Base-by-base conservation (phyloP, 2,329 filamentous ascomycete genomes). In the Talaromyces sp. region DNA sequence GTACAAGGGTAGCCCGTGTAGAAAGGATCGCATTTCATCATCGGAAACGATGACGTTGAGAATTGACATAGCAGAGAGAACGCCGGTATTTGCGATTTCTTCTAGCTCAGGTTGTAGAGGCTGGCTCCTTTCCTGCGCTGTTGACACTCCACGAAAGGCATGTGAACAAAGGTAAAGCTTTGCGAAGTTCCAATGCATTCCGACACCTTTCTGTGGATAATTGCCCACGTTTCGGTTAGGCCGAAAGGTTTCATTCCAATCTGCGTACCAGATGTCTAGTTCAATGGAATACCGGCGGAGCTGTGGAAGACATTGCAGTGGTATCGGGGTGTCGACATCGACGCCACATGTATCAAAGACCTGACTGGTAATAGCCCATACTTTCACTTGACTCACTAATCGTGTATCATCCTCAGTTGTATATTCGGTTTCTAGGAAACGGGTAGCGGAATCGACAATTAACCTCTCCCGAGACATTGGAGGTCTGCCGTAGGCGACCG, bases 161-260 rank as follows among this genome's bases (percentile, higher is more conserved):
- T 81, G 78, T 0, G 81, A 81, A 58, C 78, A 78, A 5, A 83
- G 73, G 56, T 82, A 79, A 3, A 83, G 72, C 63, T 81, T 77
- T 8, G 80, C 80, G 69, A 82, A 83, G 64, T 82, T 75, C 61
- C 78, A 81, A 67, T 82, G 79, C 40, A 82, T 72, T 5, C 72
- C 73, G 8, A 82, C 79, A 2, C 80, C 81, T 68, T 81, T 81
- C 31, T 75, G 72, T 0, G 81, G 81, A 67, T 81, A 83, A 19
- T 78, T 75, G 7, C 78, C 76, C 4, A 83, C 75, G 54, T 79
- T 74, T 34, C 73, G 70, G 63, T 80, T 78, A 4, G 74, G 74
- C 36, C 71, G 54, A 36, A 63, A 63, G 7, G 34, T 56, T 19
- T 63, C 61, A 8, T 58, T 58, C 61, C 61, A 63, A 27, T 58